Base-by-base conservation (phyloP, 768 basidiomycete species). In the Lanmaoa rubissima region DNA sequence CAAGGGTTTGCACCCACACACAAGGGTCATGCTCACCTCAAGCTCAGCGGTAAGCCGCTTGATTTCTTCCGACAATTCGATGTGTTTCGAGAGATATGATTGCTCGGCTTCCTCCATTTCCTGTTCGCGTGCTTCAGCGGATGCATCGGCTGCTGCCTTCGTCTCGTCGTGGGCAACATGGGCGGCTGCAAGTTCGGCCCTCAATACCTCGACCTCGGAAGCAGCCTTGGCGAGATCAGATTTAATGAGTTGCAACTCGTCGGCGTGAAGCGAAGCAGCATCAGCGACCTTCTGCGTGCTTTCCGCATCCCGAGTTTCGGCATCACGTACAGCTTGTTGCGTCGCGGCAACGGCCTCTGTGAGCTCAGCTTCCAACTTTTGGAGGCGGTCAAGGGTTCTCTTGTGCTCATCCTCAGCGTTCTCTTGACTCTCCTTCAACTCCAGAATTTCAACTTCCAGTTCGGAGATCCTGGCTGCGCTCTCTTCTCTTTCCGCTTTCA, bases 391-490 rank as follows among this genome's bases (percentile, higher is more conserved):
- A 39, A 79, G 64, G 12, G 78, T 69, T 57, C 75, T 74, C 45
- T 73, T 75, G 48, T 79, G 82, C 32, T 79, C 79, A 53, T 90
- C 90, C 63, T 88, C 85, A 7, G 79, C 74, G 19, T 71, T 71
- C 61, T 92, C 91, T 58, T 83, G 82, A 41, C 76, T 76, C 67
- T 94, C 91, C 69, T 80, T 89, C 57, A 87, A 65, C 72, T 93
- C 91, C 55, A 92, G 70, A 41, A 92, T 79, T 67, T 93, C 90
- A 48, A 94, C 74, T 74, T 94, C 92, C 26, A 92, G 76, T 64
- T 94, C 91, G 0, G 88, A 90, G 5, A 92, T 75, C 70, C 85
- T 90, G 65, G 74, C 76, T 10, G 85, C 81, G 41, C 75, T 84
- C 55, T 91, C 90, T 64, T 88, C 88, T 64, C 83, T 86, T 71